Evolutionary conservation across 768 basidiomycete genomes (phyloP), one percentile per base, ranked within the genome.

Genomic region (Heimioporus sp.): DNA sequence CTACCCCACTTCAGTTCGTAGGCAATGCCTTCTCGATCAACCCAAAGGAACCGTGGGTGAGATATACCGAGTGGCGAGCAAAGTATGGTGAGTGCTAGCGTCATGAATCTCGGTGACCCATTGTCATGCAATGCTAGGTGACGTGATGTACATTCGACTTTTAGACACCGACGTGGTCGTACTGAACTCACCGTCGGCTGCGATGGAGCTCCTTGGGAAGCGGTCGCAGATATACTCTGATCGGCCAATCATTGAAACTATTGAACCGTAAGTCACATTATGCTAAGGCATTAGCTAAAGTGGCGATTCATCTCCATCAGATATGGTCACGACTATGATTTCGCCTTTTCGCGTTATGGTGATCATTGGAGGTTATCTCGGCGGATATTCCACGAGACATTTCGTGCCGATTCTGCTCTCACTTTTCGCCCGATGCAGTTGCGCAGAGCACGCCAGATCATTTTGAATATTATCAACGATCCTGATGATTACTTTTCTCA

Each of bases 91-190:
- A 43, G 54, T 36, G 20, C 10, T 15, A 10, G 13, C 15, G 30
- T 19, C 28, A 0, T 21, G 17, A 15, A 5, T 5, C 4, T 13
- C 35, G n/a, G n/a, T 35, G 15, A 17, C n/a, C n/a, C n/a, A n/a
- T n/a, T 4, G 32, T 5, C 13, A 13, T 10, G 32, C 32, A 13
- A 10, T 16, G 17, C 11, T 41, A 76, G 73, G 76, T 4, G 63
- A 73, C 0, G 56, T 82, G 7, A 72, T 82, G 28, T 76, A 76
- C 13, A 74, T 77, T 48, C 69, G 70, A 19, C 64, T 77, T 20
- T 74, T 76, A 57, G 79, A 76, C 53, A 66, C 70, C n/a, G 65
- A 64, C 15, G 65, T 73, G 31, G 59, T 81, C 20, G 58, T 81
- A n/a, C n/a, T n/a, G n/a, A n/a, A n/a, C n/a, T n/a, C n/a, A n/a